These are phyloP conservation scores for Phytophthora nicotianae DNA, from an alignment of 352 stramenopile genomes.

Conservation along the genomic window DNA sequence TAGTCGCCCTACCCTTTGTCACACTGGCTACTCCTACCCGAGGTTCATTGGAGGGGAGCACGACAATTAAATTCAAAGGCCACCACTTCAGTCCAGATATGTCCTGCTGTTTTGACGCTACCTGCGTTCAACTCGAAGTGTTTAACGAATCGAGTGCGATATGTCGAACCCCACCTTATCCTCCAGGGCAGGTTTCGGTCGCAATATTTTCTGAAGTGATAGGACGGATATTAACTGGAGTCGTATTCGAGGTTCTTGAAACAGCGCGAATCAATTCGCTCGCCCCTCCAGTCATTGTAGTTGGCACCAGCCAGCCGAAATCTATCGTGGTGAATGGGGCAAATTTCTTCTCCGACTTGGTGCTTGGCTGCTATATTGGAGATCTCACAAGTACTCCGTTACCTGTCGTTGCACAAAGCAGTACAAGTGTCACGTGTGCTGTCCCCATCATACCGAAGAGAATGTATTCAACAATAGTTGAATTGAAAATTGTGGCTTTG, in stretches of 20 bases:
- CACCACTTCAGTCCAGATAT: constrained; percentile 31
- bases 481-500: constrained; percentile 26
- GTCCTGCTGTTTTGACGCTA: constrained; percentile 53
- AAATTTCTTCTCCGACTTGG: constrained; percentile 24
- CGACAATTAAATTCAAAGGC: constrained; percentile 33
- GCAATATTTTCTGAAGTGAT: constrained; percentile 15
- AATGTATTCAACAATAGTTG: constrained; percentile 28
- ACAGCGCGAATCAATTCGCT: constrained; percentile 19
- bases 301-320: constrained; percentile 22
- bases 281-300: constrained; percentile 36
- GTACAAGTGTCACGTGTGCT: constrained; percentile 31
- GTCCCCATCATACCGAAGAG: constrained; percentile 26
- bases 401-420: constrained; percentile 10
- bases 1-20: constrained; percentile 35
- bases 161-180: constrained; percentile 28
- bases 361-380: constrained; percentile 32
- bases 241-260: constrained; percentile 32
- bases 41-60: constrained; percentile 31
- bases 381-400: constrained; percentile 15
- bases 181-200: constrained; percentile 17
- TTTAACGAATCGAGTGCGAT: constrained; percentile 26
- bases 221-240: constrained; percentile 15
- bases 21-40: constrained; percentile 19
- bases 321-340: constrained; percentile 30
- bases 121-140: constrained; percentile 31